Percentiles rank a stretch among this genome's conserved stretches.
phyloP scores from a whole-genome alignment of 23 red algal species.

The Gracilaria vermiculophylla region DNA sequence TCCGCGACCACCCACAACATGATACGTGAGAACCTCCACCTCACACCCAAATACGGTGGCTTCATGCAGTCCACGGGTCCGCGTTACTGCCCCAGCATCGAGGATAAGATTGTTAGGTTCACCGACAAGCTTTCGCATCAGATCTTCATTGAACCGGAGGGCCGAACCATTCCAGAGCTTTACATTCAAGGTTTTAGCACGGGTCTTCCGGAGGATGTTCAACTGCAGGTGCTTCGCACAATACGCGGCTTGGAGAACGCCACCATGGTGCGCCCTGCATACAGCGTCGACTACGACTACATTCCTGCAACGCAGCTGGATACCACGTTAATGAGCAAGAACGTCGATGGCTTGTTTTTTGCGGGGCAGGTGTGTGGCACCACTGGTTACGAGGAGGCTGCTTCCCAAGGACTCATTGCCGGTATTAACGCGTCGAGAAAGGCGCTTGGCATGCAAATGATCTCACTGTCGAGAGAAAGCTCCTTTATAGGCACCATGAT shows the following conservation, averaged over 20 bases:
- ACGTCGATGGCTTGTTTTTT: conserved; percentile 88
- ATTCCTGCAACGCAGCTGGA: conserved; percentile 88
- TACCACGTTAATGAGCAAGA: conserved; percentile 82
- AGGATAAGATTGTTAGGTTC: conserved; percentile 99
- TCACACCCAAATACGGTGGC: conserved; percentile 97
- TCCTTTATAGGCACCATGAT: conserved; percentile 98
- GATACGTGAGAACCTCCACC: conserved; percentile 95
- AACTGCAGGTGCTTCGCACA: conserved; percentile 91
- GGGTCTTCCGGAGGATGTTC: conserved; percentile 92
- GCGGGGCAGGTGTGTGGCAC: conserved; percentile 97
- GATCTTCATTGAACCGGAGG: conserved; percentile 99
- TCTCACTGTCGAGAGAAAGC: conserved; percentile 71
- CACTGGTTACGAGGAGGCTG: conserved; percentile 98
- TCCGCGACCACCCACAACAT: conserved; percentile 83
- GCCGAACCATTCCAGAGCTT: conserved; percentile 86
- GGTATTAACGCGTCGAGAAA: conserved; percentile 85
- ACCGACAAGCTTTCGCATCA: conserved; percentile 84
- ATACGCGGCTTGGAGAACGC: conserved; percentile 92
- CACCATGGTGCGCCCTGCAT: conserved; percentile 95
- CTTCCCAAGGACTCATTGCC: conserved; percentile 89
- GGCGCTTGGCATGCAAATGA: conserved; percentile 43
- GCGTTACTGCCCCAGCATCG: conserved; percentile 94
- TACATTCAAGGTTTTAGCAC: conserved; percentile 98
- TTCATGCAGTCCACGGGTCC: conserved; percentile 93
- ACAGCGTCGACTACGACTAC: conserved; percentile 99